Evolutionary conservation across 2,329 filamentous ascomycete species (phyloP), one percentile per base, ranked within the genome.

Genomic region (Meredithiella fracta): DNA sequence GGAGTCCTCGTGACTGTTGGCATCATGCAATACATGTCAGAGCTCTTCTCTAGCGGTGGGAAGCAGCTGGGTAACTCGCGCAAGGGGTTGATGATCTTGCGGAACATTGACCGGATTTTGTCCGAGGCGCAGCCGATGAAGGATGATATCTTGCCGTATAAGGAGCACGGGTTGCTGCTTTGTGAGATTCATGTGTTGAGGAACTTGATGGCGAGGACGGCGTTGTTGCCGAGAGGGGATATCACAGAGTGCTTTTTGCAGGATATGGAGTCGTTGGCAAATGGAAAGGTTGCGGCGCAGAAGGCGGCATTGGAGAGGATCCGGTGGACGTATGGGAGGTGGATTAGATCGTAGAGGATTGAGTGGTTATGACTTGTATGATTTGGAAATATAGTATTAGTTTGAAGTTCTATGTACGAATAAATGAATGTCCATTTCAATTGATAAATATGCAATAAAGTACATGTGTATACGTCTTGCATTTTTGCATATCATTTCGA

Each of bases 161-260:
- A 91, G 68, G 89, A 97, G 62, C 88, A 95, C 63, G 92, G 92
- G 1, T 72, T 96, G 58, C 71, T 98, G 44, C 74, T 98, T 3
- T 94, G 88, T 66, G 91, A 98, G 66, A 83, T 91, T 3, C 89
- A 97, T 63, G 76, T 89, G 29, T 72, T 98, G 54, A 79, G 89
- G 49, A 79, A 79, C 62, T 76, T 85, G 47, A 83, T 84, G 1
- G 73, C 73, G 53, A 38, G 53, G 25, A 65, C 68, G 14, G 61
- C 62, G 23, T 73, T 71, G 22, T 69, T 89, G 42, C 78, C 97
- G 61, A 88, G 88, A 0, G 74, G 78, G 1, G 79, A 86, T 47
- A 77, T 94, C 11, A 82, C 84, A 64, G 80, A 82, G 62, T 90
- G 96, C 63, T 96, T 98, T 64, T 69, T 89, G 56, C 86, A 94